phyloP scores from a whole-genome alignment of 192 early-diverging fungal genomes.

The Glomus cerebriforme region DNA sequence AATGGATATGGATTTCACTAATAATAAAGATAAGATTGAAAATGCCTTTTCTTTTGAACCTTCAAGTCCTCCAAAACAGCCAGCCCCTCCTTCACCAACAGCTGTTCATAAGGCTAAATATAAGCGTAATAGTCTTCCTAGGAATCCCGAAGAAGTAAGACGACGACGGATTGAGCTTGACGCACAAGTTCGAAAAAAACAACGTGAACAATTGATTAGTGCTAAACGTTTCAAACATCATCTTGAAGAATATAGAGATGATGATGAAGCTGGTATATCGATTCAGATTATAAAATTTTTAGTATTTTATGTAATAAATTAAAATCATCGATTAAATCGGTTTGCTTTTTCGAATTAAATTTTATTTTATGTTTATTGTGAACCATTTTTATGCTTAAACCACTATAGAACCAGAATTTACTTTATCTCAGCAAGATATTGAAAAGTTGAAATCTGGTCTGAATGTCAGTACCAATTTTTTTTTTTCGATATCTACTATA shows the following conservation, averaged over 20 bases:
- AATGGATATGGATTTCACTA: neutral
- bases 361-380: neutral
- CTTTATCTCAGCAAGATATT: conserved; percentile 25
- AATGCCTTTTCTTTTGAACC: conserved; percentile 5
- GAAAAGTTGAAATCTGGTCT: conserved; percentile 24
- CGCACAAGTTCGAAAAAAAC: conserved; percentile 59
- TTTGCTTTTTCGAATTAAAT: no score
- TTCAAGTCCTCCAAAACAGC: conserved; percentile 33
- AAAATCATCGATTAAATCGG: no score
- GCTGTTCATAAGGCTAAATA: conserved; percentile 41
- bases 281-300: neutral
- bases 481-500: neutral
- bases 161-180: conserved; percentile 58
- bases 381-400: neutral
- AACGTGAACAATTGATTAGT: conserved; percentile 70
- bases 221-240: conserved; percentile 62
- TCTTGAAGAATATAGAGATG: conserved; percentile 29
- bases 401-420: conserved; percentile 25
- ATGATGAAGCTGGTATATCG: conserved; percentile 33
- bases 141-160: conserved; percentile 52
- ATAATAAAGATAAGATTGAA: neutral
- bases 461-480: conserved; percentile 2
- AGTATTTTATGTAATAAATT: no score
- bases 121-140: conserved; percentile 52
- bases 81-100: neutral